Evolutionary conservation across 768 basidiomycete genomes (phyloP).

Genomic region (Tylopilus felleus): DNA sequence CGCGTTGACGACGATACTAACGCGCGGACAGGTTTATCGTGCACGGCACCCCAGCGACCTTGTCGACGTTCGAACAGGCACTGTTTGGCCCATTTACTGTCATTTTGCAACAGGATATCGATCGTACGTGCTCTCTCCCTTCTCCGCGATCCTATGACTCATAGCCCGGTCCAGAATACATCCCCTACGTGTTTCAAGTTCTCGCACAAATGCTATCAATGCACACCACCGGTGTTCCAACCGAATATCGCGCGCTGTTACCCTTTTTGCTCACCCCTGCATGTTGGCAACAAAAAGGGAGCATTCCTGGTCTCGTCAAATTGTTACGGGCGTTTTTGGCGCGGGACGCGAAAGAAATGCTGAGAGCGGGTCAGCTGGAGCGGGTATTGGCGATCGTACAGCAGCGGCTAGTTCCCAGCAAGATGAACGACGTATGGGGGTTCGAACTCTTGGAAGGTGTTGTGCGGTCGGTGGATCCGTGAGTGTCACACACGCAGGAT

Average conservation of each 20-base stretch:
- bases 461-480: constrained; percentile 69
- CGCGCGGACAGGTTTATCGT: constrained; percentile 68
- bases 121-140: constrained; percentile 52
- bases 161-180: constrained; percentile 58
- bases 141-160: no score
- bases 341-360: constrained; percentile 66
- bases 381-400: constrained; percentile 84
- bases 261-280: constrained; percentile 81
- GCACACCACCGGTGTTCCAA: constrained; percentile 63
- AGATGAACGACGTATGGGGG: constrained; percentile 85
- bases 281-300: constrained; percentile 92
- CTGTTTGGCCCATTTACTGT: constrained; percentile 85
- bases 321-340: constrained; percentile 80
- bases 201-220: constrained; percentile 93
- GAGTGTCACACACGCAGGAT: constrained; percentile 30
- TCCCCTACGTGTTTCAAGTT: constrained; percentile 96
- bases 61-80: constrained; percentile 72
- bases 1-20: not conserved
- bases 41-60: constrained; percentile 59
- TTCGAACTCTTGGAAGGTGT: constrained; percentile 85
- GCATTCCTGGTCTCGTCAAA: constrained; percentile 89
- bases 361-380: constrained; percentile 65
- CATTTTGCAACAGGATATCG: constrained; percentile 89
- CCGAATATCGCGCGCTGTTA: constrained; percentile 74
- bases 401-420: constrained; percentile 84